Evolutionary conservation across 2,329 filamentous ascomycete genomes (phyloP).

Genomic region (Aspergillus neoniger): DNA sequence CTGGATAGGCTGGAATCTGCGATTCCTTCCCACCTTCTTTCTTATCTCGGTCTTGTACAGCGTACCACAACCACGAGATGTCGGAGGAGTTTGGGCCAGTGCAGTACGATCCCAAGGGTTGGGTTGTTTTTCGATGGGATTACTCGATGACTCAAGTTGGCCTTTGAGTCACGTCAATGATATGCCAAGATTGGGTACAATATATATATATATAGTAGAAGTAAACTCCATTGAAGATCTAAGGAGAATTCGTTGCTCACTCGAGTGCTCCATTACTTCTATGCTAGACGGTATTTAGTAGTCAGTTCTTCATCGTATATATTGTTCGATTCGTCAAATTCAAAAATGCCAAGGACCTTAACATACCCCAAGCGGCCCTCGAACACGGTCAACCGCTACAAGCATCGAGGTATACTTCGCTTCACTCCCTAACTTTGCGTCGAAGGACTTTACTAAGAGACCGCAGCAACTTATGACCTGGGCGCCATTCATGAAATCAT

Average conservation of each 20-base stretch:
- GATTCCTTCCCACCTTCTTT: background rate
- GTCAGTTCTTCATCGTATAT: background rate
- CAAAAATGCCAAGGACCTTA: conserved; percentile 45
- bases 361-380: conserved; percentile 63
- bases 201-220: background rate
- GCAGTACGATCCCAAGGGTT: background rate
- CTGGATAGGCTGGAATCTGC: conserved; percentile 12
- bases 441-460: conserved; percentile 14
- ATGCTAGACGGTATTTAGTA: background rate
- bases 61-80: background rate
- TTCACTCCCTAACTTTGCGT: background rate
- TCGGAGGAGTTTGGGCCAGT: background rate
- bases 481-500: conserved; percentile 73
- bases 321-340: background rate
- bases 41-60: conserved; percentile 11
- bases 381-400: conserved; percentile 69
- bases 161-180: background rate
- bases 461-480: conserved; percentile 68
- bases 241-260: background rate
- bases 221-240: too few species aligned
- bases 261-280: background rate
- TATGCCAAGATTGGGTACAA: too few species aligned
- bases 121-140: background rate
- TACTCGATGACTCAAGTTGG: background rate
- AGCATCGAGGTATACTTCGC: conserved; percentile 57